Evolutionary conservation across 2,329 filamentous ascomycete species (phyloP), one percentile per base, ranked within the genome.

Genomic region (Camptophora hylomeconis): DNA sequence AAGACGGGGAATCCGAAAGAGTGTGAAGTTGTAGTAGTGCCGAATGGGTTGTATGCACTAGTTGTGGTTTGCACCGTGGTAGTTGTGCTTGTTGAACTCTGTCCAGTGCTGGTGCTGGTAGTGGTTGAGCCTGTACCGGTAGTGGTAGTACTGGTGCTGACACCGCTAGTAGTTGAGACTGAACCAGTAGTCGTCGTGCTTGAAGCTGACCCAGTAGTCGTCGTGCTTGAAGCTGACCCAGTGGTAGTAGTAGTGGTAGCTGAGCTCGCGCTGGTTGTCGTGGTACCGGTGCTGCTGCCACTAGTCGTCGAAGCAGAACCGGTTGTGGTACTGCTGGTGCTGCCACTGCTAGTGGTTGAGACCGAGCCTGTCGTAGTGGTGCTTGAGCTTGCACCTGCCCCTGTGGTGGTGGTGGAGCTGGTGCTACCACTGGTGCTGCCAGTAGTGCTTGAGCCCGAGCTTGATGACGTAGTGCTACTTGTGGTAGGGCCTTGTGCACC

Each of bases 311-410:
- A 24, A 7, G 7, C 12, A 7, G 7, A 32, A 15, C 32, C 38
- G 20, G 38, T 38, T 7, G 28, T 26, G 12, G 31, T 36, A 30
- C 30, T 40, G 9, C 31, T 22, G 10, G 15, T 28, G 28, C 18
- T 30, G 16, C 30, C 19, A n/a, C 19, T 26, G 16, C 12, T 15
- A 10, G 26, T 20, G 11, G 26, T 15, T 12, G 20, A 12, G 11
- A 40, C 26, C 3, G 28, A n/a, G n/a, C n/a, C n/a, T n/a, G n/a
- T n/a, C n/a, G n/a, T n/a, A n/a, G n/a, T n/a, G n/a, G n/a, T n/a
- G n/a, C n/a, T n/a, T n/a, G n/a, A n/a, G n/a, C n/a, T n/a, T n/a
- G n/a, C n/a, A n/a, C n/a, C n/a, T n/a, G n/a, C n/a, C n/a, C n/a
- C n/a, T n/a, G n/a, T n/a, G n/a, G n/a, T n/a, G n/a, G n/a, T n/a